phyloP scores from a whole-genome alignment of 2,329 filamentous ascomycete genomes.

The Aspergillus piperis region DNA sequence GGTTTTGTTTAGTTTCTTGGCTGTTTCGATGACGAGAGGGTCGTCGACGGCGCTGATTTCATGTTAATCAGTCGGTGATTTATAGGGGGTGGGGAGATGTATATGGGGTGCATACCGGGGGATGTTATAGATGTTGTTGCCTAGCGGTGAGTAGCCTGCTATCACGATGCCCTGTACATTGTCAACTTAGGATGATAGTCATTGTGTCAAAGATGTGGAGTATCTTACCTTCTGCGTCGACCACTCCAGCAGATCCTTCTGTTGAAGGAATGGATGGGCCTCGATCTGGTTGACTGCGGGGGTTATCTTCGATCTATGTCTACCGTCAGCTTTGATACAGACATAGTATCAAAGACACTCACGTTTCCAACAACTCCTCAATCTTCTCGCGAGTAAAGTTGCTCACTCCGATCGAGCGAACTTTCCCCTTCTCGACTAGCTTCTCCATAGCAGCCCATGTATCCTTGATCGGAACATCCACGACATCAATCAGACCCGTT shows the following conservation, averaged over 20 bases:
- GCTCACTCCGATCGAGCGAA: conserved; percentile 68
- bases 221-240: conserved; percentile 20
- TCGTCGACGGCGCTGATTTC: conserved; percentile 21
- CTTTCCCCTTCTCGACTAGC: conserved; percentile 56
- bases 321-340: neutral
- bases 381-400: conserved; percentile 60
- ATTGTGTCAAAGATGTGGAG: neutral
- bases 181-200: conserved; percentile 27
- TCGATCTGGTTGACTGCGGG: conserved; percentile 34
- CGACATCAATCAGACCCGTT: conserved; percentile 11
- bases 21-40: conserved; percentile 14
- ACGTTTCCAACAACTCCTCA: conserved; percentile 38
- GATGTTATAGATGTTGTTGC: conserved; percentile 36
- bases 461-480: neutral
- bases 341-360: neutral
- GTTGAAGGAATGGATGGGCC: conserved; percentile 37
- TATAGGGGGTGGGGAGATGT: no score
- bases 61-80: no score
- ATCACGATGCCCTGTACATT: conserved; percentile 42
- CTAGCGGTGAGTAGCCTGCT: conserved; percentile 51
- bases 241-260: conserved; percentile 27
- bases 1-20: conserved; percentile 13
- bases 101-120: conserved; percentile 15
- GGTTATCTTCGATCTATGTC: conserved; percentile 23
- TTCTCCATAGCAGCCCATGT: conserved; percentile 54